Percentiles rank a stretch among this genome's conserved stretches.
phyloP scores from a whole-genome alignment of 2,329 filamentous ascomycete genomes.

The Cryoendolithus antarcticus region DNA sequence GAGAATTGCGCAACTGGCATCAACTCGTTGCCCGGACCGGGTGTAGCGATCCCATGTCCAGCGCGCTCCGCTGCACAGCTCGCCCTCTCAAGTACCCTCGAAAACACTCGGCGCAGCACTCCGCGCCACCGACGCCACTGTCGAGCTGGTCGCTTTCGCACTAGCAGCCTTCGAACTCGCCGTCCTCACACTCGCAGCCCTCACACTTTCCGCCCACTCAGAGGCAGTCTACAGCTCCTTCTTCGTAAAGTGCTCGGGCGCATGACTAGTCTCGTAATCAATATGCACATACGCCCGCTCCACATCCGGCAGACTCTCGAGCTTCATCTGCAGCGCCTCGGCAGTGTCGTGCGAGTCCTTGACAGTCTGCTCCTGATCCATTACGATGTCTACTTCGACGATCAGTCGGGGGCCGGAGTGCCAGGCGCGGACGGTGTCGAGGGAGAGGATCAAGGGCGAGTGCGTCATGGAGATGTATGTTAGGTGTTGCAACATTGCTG shows the following conservation, averaged over 20 bases:
- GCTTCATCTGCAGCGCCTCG: slow-evolving; percentile 84
- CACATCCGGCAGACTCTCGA: slow-evolving; percentile 82
- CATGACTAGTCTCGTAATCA: slow-evolving; percentile 92
- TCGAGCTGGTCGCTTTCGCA: no score
- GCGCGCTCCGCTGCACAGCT: no score
- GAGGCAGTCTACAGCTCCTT: slow-evolving; percentile 41
- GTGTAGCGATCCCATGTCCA: no score
- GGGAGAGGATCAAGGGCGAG: slow-evolving; percentile 64
- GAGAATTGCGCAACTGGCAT: no score
- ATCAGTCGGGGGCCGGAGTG: slow-evolving; percentile 80
- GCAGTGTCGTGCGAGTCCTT: slow-evolving; percentile 81
- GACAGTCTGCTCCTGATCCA: slow-evolving; percentile 63
- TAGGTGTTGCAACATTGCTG: slow-evolving; percentile 80
- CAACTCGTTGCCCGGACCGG: no score
- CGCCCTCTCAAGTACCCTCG: no score
- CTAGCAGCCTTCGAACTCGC: no score
- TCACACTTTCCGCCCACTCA: no score
- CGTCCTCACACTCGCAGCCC: no score
- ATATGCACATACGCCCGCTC: slow-evolving; percentile 95
- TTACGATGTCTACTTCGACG: slow-evolving; percentile 92
- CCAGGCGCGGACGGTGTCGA: slow-evolving; percentile 92
- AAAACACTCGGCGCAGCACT: no score
- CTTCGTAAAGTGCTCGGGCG: slow-evolving; percentile 69
- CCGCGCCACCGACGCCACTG: no score
- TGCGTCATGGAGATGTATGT: slow-evolving; percentile 94